Percentiles rank a stretch among this genome's conserved stretches.
Conservation (phyloP, 2,329 filamentous ascomycete genomes). For the Cladosporium halotolerans region DNA sequence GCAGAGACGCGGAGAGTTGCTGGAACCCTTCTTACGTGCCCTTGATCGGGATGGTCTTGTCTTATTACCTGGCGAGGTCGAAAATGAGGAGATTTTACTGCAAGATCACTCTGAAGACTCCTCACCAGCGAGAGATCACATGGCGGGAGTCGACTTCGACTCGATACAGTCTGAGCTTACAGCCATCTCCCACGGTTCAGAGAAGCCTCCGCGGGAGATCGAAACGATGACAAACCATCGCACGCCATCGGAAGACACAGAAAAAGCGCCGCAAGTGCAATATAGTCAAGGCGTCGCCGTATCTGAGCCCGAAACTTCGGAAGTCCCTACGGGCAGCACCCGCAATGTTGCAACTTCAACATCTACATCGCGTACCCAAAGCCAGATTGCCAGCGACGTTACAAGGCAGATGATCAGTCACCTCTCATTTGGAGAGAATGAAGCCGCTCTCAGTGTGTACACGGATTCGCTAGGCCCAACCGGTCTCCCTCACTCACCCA, state of each 20-base stretch:
- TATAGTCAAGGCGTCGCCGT: not conserved
- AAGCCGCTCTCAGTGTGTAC: slow-evolving; percentile 23
- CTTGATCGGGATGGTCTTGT: too few species aligned
- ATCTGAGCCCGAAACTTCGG: not conserved
- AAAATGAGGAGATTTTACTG: not conserved
- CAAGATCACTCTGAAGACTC: not conserved
- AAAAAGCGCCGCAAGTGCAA: too few species aligned
- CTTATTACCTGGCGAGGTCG: slow-evolving; percentile 9
- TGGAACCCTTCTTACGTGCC: not conserved
- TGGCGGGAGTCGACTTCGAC: not conserved
- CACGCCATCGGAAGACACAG: not conserved
- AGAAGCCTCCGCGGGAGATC: too few species aligned
- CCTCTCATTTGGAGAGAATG: slow-evolving; percentile 18
- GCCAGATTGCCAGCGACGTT: not conserved
- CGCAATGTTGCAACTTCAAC: not conserved
- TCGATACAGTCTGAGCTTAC: not conserved
- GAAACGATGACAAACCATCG: not conserved
- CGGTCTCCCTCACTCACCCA: slow-evolving; percentile 22
- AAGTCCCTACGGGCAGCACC: not conserved
- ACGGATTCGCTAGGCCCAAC: slow-evolving; percentile 13
- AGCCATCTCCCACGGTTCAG: too few species aligned
- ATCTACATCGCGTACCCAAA: not conserved
- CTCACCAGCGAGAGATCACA: not conserved
- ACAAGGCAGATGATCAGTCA: slow-evolving; percentile 23
- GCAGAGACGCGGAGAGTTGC: not conserved